Percentiles rank a stretch among this genome's conserved stretches.
Conservation (phyloP, 345 rosid genomes). For the Arabidopsis suecica region DNA sequence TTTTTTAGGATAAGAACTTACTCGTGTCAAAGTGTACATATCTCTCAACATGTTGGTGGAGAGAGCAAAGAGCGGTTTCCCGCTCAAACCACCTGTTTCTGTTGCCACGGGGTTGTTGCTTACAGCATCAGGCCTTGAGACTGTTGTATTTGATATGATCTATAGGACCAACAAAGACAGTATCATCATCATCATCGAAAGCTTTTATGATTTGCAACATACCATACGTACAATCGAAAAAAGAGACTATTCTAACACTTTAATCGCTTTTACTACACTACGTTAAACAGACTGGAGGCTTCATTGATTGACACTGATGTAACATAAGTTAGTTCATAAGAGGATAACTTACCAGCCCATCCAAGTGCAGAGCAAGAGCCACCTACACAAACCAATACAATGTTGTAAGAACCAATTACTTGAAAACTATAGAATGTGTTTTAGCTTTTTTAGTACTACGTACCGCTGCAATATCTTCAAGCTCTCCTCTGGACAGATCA, state of each 20-base stretch:
- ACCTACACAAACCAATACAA: slow-evolving; percentile 62
- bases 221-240: background rate
- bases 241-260: background rate
- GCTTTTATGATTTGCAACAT: background rate
- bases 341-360: slow-evolving; percentile 80
- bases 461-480: slow-evolving; percentile 98
- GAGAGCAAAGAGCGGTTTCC: slow-evolving; percentile 78
- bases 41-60: slow-evolving; percentile 83
- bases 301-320: background rate
- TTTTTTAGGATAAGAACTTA: slow-evolving; percentile 45
- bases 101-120: slow-evolving; percentile 58
- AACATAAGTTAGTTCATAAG: background rate
- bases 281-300: background rate
- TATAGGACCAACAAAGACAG: slow-evolving; percentile 38
- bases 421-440: slow-evolving; percentile 4
- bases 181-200: background rate
- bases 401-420: slow-evolving; percentile 40
- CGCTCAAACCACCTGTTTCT: slow-evolving; percentile 94
- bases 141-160: slow-evolving; percentile 94
- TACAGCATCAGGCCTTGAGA: slow-evolving; percentile 81
- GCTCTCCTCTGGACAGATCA: slow-evolving; percentile 92
- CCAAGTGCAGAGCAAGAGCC: slow-evolving; percentile 91
- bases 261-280: background rate
- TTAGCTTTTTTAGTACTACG: slow-evolving; percentile 27
- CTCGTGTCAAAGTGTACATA: slow-evolving; percentile 92